phyloP scores from a whole-genome alignment of 257 asterid genomes.

The Gentiana macrophylla region DNA sequence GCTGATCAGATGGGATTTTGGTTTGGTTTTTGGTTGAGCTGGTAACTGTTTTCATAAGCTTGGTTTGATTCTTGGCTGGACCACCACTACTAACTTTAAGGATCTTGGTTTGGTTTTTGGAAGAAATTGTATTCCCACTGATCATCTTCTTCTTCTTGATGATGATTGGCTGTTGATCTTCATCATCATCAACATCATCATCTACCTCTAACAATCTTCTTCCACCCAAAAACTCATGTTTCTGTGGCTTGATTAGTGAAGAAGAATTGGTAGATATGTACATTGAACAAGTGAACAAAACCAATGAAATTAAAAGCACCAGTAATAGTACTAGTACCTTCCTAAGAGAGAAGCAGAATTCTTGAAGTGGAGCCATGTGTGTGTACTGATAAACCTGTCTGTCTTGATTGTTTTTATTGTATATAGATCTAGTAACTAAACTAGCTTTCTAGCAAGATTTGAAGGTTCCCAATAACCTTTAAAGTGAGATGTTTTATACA shows the following conservation, averaged over 20 bases:
- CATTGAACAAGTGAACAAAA: constrained; percentile 36
- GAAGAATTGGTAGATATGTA: constrained; percentile 23
- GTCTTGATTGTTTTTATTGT: no score
- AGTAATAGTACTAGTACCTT: constrained; percentile 35
- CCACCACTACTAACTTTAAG: constrained; percentile 5
- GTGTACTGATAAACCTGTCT: constrained; percentile 13
- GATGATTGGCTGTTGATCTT: constrained; percentile 15
- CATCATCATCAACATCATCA: constrained; percentile 23
- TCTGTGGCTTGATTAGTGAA: constrained; percentile 10
- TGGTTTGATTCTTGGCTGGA: constrained; percentile 25
- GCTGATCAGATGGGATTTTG: constrained; percentile 17
- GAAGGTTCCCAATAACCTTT: constrained; percentile 1
- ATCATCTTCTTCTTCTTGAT: constrained; percentile 13
- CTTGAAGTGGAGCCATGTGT: constrained; percentile 49
- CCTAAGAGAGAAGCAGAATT: constrained; percentile 8
- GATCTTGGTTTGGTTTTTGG: constrained; percentile 29
- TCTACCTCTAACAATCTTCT: constrained; percentile 28
- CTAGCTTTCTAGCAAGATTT: no score
- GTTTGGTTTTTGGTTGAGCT: constrained; percentile 39
- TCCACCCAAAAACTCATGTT: constrained; percentile 6
- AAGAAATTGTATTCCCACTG: not conserved
- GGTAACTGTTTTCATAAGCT: constrained; percentile 14
- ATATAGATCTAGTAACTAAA: no score
- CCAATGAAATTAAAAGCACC: constrained; percentile 21
- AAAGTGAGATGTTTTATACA: constrained; percentile 14